Evolutionary conservation across 257 asterid species (phyloP).

Genomic region (Fraxinus pennsylvanica): DNA sequence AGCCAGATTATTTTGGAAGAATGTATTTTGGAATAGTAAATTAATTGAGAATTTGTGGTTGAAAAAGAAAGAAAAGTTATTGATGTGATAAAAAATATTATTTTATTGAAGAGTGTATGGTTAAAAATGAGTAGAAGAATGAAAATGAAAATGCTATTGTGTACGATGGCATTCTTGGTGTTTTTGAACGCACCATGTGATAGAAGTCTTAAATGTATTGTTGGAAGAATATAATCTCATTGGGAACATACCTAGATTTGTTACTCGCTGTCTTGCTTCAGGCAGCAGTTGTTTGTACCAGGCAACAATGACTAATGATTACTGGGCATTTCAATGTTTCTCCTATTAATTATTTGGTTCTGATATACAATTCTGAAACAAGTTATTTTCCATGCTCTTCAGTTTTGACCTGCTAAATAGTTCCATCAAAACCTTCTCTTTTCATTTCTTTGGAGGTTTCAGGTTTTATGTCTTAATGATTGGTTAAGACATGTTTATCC

Average conservation of each 20-base stretch:
- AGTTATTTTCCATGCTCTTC: conserved; percentile 17
- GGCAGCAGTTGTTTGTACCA: background rate
- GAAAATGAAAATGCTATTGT: too few species aligned
- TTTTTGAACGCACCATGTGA: background rate
- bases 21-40: too few species aligned
- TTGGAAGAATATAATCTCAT: background rate
- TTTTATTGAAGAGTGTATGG: too few species aligned
- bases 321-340: background rate
- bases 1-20: too few species aligned
- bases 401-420: conserved; percentile 4
- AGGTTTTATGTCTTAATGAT: conserved; percentile 20
- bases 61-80: too few species aligned
- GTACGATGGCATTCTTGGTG: background rate
- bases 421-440: background rate
- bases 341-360: background rate
- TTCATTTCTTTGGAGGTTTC: conserved; percentile 13
- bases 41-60: too few species aligned
- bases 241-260: background rate
- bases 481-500: conserved; percentile 35
- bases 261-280: background rate
- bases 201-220: conserved; percentile 15
- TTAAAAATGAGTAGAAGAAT: too few species aligned
- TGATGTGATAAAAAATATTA: too few species aligned
- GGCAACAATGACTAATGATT: background rate
- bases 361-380: background rate